Evolutionary conservation across 1,139 yeast species (phyloP).

Genomic region (Eremothecium sinecaudum): DNA sequence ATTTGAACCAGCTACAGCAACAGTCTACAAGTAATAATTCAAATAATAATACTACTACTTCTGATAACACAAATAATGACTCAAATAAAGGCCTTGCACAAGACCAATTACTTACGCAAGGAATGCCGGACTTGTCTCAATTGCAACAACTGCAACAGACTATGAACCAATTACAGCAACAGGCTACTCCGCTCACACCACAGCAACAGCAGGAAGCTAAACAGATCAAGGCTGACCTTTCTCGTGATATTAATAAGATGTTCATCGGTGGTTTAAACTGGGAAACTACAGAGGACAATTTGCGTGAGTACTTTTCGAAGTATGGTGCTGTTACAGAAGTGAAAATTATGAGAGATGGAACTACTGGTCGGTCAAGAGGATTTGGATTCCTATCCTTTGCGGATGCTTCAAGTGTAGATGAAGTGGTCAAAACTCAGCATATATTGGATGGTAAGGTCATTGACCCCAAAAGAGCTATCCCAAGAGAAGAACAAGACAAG

Average conservation of each 20-base stretch:
- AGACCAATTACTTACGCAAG: slow-evolving; percentile 13
- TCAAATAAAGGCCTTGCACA: slow-evolving; percentile 3
- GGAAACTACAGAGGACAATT: slow-evolving; percentile 89
- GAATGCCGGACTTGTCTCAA: slow-evolving; percentile 13
- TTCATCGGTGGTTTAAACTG: slow-evolving; percentile 96
- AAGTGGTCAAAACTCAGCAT: slow-evolving; percentile 80
- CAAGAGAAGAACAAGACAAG: slow-evolving; percentile 95
- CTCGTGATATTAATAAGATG: slow-evolving; percentile 75
- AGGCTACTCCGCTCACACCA: slow-evolving; percentile 15
- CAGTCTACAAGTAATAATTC: slow-evolving; percentile 13
- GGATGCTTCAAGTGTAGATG: slow-evolving; percentile 74
- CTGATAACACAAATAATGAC: slow-evolving; percentile 6
- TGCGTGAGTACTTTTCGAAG: slow-evolving; percentile 74
- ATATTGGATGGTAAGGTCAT: slow-evolving; percentile 91
- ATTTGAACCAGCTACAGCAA: slow-evolving; percentile 22
- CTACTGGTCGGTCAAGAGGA: slow-evolving; percentile 91
- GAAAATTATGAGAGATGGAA: slow-evolving; percentile 87
- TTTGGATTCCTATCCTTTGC: slow-evolving; percentile 91
- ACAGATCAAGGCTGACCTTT: slow-evolving; percentile 34
- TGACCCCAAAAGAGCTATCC: slow-evolving; percentile 97
- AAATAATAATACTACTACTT: slow-evolving; percentile 9
- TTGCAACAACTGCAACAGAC: slow-evolving; percentile 31
- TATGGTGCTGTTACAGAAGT: slow-evolving; percentile 87
- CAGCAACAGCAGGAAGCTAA: slow-evolving; percentile 10
- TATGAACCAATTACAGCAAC: slow-evolving; percentile 34